Evolutionary conservation across 2,329 filamentous ascomycete genomes (phyloP), one percentile per base, ranked within the genome.

Genomic region (Xenosphaeropsis pyriputrescens): DNA sequence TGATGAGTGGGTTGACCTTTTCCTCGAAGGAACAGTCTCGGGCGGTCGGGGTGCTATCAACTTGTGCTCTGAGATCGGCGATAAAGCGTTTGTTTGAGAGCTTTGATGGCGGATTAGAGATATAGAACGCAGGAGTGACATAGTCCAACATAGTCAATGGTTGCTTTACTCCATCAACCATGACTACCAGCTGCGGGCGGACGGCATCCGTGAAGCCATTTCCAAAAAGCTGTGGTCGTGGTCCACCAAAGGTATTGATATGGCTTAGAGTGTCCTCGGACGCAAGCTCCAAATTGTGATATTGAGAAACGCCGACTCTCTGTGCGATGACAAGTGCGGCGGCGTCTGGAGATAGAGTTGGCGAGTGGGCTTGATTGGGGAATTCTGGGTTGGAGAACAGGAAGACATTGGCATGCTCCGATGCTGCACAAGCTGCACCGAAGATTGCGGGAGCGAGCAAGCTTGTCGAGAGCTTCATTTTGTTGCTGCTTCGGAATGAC

Each of bases 231-330:
- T 63, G 54, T 38, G 58, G 47, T 6, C 67, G 56, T 19, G 59
- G 51, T 43, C 68, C 72, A 43, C 75, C 77, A 54, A 74, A 81
- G 36, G 60, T 59, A 50, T 75, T 72, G 50, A 85, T 61, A 46
- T 72, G 59, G 35, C 63, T 59, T 30, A 83, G 56, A 7, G 70
- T 66, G 12, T 31, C 38, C 17, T 50, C 47, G 30, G 40, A 45
- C 14, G 40, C 44, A 35, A 56, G 51, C 46, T 61, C 63, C 45
- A 65, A 63, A 44, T 62, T 67, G 50, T 63, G 63, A 49, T 62
- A 47, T 44, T 47, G 59, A 26, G 60, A 54, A 39, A 61, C 58
- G 14, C 62, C 62, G 41, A 75, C 56, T 37, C 74, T 68, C 52
- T 75, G 72, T 11, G 75, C 64, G 35, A 79, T 54, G 49, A 79